Conservation (phyloP, 1,139 yeast genomes). For the Debaryomyces singareniensis region DNA sequence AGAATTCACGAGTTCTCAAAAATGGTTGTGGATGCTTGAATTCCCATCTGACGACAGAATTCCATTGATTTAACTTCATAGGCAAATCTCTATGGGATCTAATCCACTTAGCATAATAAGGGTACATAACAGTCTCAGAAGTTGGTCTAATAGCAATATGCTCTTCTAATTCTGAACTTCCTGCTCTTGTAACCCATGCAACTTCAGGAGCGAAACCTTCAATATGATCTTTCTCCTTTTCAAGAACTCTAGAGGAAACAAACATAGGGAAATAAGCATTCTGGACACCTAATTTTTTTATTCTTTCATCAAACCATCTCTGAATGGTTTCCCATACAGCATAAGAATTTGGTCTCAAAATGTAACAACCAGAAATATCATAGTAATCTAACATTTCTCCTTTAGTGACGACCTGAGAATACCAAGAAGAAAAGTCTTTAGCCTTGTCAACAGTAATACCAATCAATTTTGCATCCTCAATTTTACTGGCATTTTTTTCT, state of each 20-base stretch:
- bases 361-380: constrained; percentile 98
- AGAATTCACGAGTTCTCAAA: constrained; percentile 95
- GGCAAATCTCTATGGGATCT: constrained; percentile 98
- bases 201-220: constrained; percentile 99
- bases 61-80: constrained; percentile 95
- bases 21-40: constrained; percentile 99
- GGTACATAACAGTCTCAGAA: constrained; percentile 99
- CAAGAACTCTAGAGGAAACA: constrained; percentile 86
- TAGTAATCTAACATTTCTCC: constrained; percentile 98
- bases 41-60: constrained; percentile 99
- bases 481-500: constrained; percentile 45
- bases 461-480: constrained; percentile 86
- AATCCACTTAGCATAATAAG: constrained; percentile 98
- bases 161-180: constrained; percentile 88
- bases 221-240: constrained; percentile 96
- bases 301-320: constrained; percentile 72
- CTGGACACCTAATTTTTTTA: constrained; percentile 84
- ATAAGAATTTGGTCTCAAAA: constrained; percentile 93
- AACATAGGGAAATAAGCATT: constrained; percentile 99
- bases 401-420: constrained; percentile 89
- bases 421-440: constrained; percentile 94
- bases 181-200: constrained; percentile 99
- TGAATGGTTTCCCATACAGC: constrained; percentile 94
- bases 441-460: constrained; percentile 95
- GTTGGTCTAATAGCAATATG: constrained; percentile 99